phyloP scores from a whole-genome alignment of 2,329 filamentous ascomycete species.

The Colletotrichum lentis region DNA sequence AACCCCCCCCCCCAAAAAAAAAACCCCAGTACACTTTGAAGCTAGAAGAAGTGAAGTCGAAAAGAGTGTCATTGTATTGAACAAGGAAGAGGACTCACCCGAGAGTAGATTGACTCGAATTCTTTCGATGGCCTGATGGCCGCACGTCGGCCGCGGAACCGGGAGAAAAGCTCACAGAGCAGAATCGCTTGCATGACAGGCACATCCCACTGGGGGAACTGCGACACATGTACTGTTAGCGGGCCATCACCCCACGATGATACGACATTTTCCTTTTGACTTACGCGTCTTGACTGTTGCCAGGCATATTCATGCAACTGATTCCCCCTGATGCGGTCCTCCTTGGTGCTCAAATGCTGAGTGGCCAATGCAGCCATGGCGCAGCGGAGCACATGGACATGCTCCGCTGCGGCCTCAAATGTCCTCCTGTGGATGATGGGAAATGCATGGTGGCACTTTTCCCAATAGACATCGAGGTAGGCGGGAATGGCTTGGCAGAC shows the following conservation, averaged over 20 bases:
- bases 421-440: constrained; percentile 61
- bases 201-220: constrained; percentile 60
- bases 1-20: background rate
- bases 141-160: constrained; percentile 62
- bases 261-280: constrained; percentile 40
- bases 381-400: constrained; percentile 56
- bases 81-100: constrained; percentile 53
- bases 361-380: constrained; percentile 67
- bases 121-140: constrained; percentile 57
- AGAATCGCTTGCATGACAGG: constrained; percentile 62
- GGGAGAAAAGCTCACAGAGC: constrained; percentile 63
- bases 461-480: constrained; percentile 64
- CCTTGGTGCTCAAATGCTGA: constrained; percentile 58
- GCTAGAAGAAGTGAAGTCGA: constrained; percentile 45
- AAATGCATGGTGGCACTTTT: constrained; percentile 56
- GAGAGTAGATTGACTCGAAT: constrained; percentile 61
- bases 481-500: constrained; percentile 56
- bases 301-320: constrained; percentile 61
- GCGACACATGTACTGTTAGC: constrained; percentile 21
- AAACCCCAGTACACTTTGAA: background rate
- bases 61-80: constrained; percentile 42
- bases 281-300: constrained; percentile 60
- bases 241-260: background rate
- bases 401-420: constrained; percentile 53
- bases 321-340: constrained; percentile 60